A percentile compares a stretch with the other conserved stretches of the same genome.
These are phyloP conservation scores for Suillus spraguei DNA, from an alignment of 768 basidiomycete species.

Conservation along the genomic window DNA sequence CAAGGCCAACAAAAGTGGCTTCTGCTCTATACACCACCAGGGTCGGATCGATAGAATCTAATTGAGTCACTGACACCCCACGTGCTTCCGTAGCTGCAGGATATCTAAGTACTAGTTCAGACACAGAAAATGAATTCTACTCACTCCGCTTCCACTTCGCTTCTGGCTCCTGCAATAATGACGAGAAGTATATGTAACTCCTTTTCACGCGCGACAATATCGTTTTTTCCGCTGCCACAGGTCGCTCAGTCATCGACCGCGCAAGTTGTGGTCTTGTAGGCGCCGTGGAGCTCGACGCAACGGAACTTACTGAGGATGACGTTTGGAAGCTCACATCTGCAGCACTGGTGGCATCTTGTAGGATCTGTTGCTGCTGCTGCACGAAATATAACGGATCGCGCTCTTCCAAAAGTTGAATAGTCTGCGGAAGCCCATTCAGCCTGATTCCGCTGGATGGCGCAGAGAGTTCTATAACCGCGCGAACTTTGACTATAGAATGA, in stretches of 20 bases:
- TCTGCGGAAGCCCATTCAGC: conserved; percentile 82
- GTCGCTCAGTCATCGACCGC: conserved; percentile 45
- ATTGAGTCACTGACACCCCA: conserved; percentile 92
- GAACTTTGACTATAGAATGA: conserved; percentile 81
- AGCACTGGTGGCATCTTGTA: conserved; percentile 75
- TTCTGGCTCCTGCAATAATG: conserved; percentile 94
- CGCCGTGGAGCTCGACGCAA: conserved; percentile 41
- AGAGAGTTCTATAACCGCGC: conserved; percentile 79
- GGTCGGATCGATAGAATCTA: conserved; percentile 96
- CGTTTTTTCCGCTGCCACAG: conserved; percentile 71
- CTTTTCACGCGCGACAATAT: conserved; percentile 86
- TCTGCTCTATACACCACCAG: conserved; percentile 95
- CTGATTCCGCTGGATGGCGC: conserved; percentile 75
- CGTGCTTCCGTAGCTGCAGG: conserved; percentile 73
- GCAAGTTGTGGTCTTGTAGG: conserved; percentile 36
- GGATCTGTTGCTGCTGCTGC: conserved; percentile 42
- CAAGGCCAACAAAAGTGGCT: conserved; percentile 95
- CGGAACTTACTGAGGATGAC: conserved; percentile 58
- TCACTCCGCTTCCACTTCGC: conserved; percentile 93
- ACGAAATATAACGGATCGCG: conserved; percentile 61
- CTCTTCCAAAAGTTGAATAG: conserved; percentile 65
- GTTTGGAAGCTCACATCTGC: conserved; percentile 69
- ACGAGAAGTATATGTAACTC: conserved; percentile 98
- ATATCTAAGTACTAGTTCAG: conserved; percentile 12
- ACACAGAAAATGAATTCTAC: conserved; percentile 30